Percentiles rank a stretch among this genome's conserved stretches.
Conservation (phyloP, 1,139 yeast species). For the Zygosaccharomyces sapae region DNA sequence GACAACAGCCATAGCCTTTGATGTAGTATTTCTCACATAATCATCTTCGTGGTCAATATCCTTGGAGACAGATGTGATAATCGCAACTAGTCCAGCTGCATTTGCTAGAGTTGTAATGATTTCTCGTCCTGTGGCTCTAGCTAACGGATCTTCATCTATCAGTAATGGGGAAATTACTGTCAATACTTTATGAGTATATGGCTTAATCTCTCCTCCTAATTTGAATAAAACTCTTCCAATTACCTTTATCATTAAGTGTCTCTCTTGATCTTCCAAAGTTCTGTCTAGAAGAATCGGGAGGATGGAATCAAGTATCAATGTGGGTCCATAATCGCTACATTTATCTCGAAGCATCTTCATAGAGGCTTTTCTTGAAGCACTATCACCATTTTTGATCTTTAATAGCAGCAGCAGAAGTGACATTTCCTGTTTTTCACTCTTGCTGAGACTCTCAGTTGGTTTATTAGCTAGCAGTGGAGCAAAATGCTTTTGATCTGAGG, state of each 20-base stretch:
- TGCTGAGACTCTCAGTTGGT: conserved; percentile 39
- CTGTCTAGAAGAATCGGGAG: conserved; percentile 74
- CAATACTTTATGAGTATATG: conserved; percentile 69
- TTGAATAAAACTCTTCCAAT: conserved; percentile 64
- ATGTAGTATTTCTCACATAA: conserved; percentile 69
- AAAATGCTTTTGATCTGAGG: conserved; percentile 69
- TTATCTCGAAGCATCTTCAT: conserved; percentile 63
- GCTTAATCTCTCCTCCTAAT: conserved; percentile 62
- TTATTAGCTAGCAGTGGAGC: conserved; percentile 52
- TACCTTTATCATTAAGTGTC: conserved; percentile 75
- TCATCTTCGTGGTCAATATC: conserved; percentile 84
- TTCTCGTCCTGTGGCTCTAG: conserved; percentile 77
- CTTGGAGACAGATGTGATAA: conserved; percentile 73
- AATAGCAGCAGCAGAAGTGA: conserved; percentile 61
- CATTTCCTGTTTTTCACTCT: conserved; percentile 56
- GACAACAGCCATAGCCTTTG: conserved; percentile 80
- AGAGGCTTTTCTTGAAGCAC: conserved; percentile 63
- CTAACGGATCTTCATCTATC: conserved; percentile 70
- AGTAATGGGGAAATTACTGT: conserved; percentile 75
- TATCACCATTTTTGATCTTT: conserved; percentile 74
- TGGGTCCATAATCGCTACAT: conserved; percentile 66
- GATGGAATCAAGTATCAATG: conserved; percentile 59
- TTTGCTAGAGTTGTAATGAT: conserved; percentile 69
- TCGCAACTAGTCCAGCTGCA: conserved; percentile 77
- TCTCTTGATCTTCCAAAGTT: conserved; percentile 71